These are phyloP conservation scores for Cercospora beticola DNA, from an alignment of 2,329 filamentous ascomycete genomes.

Conservation along the genomic window DNA sequence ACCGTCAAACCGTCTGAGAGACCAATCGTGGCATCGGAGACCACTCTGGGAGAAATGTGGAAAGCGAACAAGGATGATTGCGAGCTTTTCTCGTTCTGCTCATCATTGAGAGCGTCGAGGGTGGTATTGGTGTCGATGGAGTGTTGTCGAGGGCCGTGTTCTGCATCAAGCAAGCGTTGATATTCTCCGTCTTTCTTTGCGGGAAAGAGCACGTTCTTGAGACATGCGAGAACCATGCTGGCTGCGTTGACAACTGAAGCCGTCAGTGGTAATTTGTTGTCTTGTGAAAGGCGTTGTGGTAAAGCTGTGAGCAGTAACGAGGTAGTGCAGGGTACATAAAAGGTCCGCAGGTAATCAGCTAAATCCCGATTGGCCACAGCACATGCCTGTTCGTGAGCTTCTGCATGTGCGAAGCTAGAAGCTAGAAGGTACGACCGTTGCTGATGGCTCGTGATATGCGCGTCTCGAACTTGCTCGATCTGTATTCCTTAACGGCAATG, in stretches of 20 bases:
- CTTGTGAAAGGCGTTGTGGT: neutral
- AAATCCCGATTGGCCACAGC: neutral
- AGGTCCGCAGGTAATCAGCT: neutral
- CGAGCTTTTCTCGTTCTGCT: neutral
- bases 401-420: neutral
- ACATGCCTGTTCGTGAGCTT: neutral
- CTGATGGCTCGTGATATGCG: neutral
- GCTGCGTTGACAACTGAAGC: neutral
- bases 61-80: neutral
- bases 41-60: constrained; percentile 41
- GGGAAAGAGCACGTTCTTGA: constrained; percentile 14
- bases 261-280: neutral
- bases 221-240: constrained; percentile 11
- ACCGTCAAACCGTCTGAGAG: constrained; percentile 47
- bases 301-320: neutral
- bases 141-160: constrained; percentile 7
- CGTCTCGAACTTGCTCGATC: neutral
- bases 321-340: neutral
- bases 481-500: neutral
- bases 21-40: constrained; percentile 48
- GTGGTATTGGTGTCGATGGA: constrained; percentile 9
- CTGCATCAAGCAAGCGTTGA: constrained; percentile 11
- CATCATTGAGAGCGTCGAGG: constrained; percentile 2
- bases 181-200: constrained; percentile 9
- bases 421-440: neutral